Percentiles rank a stretch among this genome's conserved stretches.
phyloP scores from a whole-genome alignment of 371 early-diverging fungal genomes.

The Apophysomyces elegans region DNA sequence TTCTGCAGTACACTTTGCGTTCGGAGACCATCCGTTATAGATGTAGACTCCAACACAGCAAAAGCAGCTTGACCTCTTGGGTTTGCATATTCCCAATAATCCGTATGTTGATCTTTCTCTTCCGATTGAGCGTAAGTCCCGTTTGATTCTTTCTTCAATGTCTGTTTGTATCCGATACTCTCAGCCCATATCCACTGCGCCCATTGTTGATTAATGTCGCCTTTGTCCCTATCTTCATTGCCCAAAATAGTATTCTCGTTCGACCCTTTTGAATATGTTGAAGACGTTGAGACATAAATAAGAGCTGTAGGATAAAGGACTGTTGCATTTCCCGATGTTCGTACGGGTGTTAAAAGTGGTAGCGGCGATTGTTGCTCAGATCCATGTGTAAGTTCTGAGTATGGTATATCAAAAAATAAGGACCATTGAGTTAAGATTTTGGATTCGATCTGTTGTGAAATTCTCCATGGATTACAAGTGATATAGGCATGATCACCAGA shows the following conservation, averaged over 20 bases:
- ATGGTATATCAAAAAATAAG: conserved; percentile 37
- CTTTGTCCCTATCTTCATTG: conserved; percentile 41
- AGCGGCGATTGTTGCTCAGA: neutral
- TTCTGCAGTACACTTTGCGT: conserved; percentile 32
- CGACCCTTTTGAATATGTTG: conserved; percentile 29
- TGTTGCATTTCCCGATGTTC: conserved; percentile 20
- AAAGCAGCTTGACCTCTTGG: conserved; percentile 5
- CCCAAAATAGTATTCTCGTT: conserved; percentile 33
- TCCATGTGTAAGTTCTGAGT: neutral
- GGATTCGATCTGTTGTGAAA: conserved; percentile 29
- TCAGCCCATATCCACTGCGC: conserved; percentile 43
- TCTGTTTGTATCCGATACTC: neutral
- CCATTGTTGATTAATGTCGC: conserved; percentile 48
- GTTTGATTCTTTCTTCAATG: neutral
- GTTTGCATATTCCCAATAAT: conserved; percentile 30
- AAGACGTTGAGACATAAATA: conserved; percentile 35
- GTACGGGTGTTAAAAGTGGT: conserved; percentile 22
- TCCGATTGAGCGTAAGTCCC: conserved; percentile 3
- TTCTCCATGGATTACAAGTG: conserved; percentile 13
- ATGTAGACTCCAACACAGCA: conserved; percentile 10
- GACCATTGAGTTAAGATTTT: conserved; percentile 39
- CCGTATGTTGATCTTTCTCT: neutral
- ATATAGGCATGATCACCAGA: conserved; percentile 36
- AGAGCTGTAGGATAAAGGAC: conserved; percentile 40
- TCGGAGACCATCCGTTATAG: conserved; percentile 20